A percentile compares a stretch with the other conserved stretches of the same genome.
These are phyloP conservation scores for Flaveria trinervia DNA, from an alignment of 129 eudicot species.

Conservation along the genomic window DNA sequence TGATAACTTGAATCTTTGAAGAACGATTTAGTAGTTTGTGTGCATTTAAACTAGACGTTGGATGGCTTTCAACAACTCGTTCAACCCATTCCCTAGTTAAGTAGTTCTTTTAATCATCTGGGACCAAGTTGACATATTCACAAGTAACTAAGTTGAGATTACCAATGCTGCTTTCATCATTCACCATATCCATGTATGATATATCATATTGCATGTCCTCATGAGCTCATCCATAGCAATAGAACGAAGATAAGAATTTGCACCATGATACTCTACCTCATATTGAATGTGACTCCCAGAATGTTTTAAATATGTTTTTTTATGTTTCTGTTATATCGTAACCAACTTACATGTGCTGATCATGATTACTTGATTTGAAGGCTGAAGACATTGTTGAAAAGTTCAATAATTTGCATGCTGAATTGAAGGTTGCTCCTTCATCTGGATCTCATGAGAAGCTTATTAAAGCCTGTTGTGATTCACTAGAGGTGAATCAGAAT, in stretches of 20 bases:
- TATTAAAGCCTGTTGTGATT: slow-evolving; percentile 53
- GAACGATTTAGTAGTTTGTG: not conserved
- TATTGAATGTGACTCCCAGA: slow-evolving; percentile 12
- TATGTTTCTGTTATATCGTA: slow-evolving; percentile 6
- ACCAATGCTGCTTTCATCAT: not conserved
- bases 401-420: slow-evolving; percentile 56
- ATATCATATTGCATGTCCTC: not conserved
- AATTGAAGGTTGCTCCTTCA: slow-evolving; percentile 62
- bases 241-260: not conserved
- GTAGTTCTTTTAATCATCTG: not conserved
- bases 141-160: not conserved
- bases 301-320: slow-evolving; percentile 11
- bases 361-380: slow-evolving; percentile 40
- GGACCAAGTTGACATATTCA: not conserved
- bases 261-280: not conserved
- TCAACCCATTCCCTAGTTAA: not conserved
- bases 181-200: not conserved
- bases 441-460: slow-evolving; percentile 67
- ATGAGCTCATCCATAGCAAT: slow-evolving; percentile 6
- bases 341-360: slow-evolving; percentile 8
- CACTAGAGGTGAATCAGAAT: slow-evolving; percentile 55
- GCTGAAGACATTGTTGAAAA: slow-evolving; percentile 54
- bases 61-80: not conserved
- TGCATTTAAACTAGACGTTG: not conserved
- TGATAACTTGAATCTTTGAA: not conserved